Evolutionary conservation across 2,329 filamentous ascomycete genomes (phyloP).

Genomic region (Fulvia fulva): DNA sequence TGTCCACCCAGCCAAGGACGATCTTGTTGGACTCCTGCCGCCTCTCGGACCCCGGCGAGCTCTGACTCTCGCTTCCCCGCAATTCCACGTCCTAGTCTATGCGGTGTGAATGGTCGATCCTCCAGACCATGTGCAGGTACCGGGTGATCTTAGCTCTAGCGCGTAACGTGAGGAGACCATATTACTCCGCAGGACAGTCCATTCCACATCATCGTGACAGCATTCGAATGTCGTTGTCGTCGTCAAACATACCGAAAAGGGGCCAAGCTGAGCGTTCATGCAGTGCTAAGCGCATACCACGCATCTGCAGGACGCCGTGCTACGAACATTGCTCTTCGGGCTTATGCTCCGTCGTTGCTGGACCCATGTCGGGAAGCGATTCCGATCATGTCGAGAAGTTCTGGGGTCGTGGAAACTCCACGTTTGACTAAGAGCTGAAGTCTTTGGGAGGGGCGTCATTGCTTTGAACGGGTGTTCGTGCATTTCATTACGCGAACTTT

Average conservation of each 20-base stretch:
- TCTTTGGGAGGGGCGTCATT: conserved; percentile 4
- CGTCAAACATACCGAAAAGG: background rate
- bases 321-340: background rate
- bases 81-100: background rate
- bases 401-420: background rate
- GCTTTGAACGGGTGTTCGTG: conserved; percentile 15
- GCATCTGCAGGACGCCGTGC: background rate
- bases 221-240: background rate
- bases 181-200: background rate
- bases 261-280: background rate
- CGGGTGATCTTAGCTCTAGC: conserved; percentile 1
- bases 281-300: background rate
- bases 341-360: background rate
- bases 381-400: background rate
- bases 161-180: background rate
- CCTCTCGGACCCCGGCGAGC: background rate
- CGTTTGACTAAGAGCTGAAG: background rate
- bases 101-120: conserved; percentile 3
- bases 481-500: conserved; percentile 70
- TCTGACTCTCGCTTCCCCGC: conserved; percentile 8
- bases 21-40: background rate
- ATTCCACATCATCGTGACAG: background rate
- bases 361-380: background rate
- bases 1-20: background rate
- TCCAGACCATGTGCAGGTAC: conserved; percentile 5